Base-by-base conservation (phyloP, 371 early-diverging fungal species). In the Mucor velutinosus region DNA sequence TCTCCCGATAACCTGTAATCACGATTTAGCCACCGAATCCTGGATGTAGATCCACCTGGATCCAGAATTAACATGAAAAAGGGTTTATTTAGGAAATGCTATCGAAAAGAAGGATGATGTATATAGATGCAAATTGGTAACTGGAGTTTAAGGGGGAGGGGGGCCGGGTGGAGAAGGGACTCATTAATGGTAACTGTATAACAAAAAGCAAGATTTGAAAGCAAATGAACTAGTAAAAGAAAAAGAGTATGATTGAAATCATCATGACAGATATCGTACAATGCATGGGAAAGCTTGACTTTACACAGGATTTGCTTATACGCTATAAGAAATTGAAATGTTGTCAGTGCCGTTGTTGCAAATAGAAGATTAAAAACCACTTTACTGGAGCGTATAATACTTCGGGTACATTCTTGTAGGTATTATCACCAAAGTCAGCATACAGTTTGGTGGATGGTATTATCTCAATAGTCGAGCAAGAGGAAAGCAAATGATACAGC, bases 381-480 rank as follows among this genome's bases (percentile, higher is more conserved):
- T 30, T 62, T 62, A 62, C 62, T 4, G 65, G 65, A 32, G 58
- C 21, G 17, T 33, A 21, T 1, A 65, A 29, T 0, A 14, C 5
- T 7, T 65, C 58, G 8, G 65, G 65, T 1, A 65, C 35, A 23
- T 57, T 43, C 1, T 43, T 41, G 19, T 58, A 47, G 6, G 45
- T 45, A 41, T 58, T 47, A 19, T 41, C 30, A 5, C 65, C 65
- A 58, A 21, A 58, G n/a, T 58, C 25, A 49, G 49, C 49, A 23
- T n/a, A n/a, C 6, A 49, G 11, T 49, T 49, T 49, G 19, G 49
- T 49, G 11, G 5, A 11, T 49, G 49, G 17, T 49, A 49, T 49
- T 49, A 5, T 21, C 21, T 49, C 49, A 49, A 49, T 10, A 1
- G 49, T 49, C 6, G 49, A 49, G 19, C 49, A 49, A n/a, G 17